Evolutionary conservation across 78 protist species (phyloP), one percentile per base, ranked within the genome.

Genomic region (Polysphondylium violaceum): DNA sequence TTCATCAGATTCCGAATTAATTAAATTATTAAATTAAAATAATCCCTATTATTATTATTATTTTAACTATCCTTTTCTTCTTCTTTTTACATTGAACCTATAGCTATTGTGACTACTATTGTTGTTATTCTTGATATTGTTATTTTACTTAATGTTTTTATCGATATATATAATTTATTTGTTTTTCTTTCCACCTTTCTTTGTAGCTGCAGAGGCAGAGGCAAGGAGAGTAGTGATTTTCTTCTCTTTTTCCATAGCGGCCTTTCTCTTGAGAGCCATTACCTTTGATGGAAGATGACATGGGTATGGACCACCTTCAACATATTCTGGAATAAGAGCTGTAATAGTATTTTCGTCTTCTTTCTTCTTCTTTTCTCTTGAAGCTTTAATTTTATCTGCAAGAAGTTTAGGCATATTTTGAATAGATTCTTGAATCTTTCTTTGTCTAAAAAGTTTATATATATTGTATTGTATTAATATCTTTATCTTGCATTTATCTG

Each of bases 291-390:
- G 17, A 50, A 25, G 16, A 58, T 68, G 47, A 41, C 38, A 12
- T 53, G 43, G 36, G 27, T 68, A 65, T 65, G 78, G 76, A 55
- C 89, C 89, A 55, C 64, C 71, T 41, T 33, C 36, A 40, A 56
- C 40, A 68, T 51, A 81, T 41, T 55, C 23, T 68, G 76, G 78
- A 23, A 81, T 58, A 3, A 81, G 29, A 51, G 60, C 8, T 12
- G 68, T 53, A 11, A 81, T 1, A 55, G 36, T 17, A 31, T 81
- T 81, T 3, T 81, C 89, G 4, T 33, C 43, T 27, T 79, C 88
- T 73, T 81, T 81, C 77, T 68, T 81, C 43, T 81, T 81, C 77
- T 81, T 81, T 29, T 81, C 89, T 51, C 64, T 41, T 27, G 76
- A 11, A 35, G 77, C 89, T 29, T 81, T 81, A 61, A 81, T 67